Evolutionary conservation across 108 stramenopile species (phyloP).

Genomic region (Nitzschia inconspicua): DNA sequence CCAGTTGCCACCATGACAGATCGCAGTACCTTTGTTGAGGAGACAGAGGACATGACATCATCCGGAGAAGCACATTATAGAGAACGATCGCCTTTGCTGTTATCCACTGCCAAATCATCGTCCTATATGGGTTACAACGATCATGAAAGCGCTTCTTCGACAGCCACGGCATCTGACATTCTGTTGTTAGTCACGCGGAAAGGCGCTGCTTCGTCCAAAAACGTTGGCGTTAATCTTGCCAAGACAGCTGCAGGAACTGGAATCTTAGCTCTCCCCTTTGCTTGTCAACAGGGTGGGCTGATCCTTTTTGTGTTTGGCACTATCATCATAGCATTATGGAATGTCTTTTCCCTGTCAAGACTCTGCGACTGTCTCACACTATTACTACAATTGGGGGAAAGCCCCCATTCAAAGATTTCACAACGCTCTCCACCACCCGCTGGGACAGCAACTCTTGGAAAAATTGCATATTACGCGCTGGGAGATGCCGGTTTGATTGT

Average conservation of each 20-base stretch:
- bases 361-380: constrained; percentile 41
- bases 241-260: constrained; percentile 53
- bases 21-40: too few species aligned
- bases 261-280: constrained; percentile 70
- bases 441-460: constrained; percentile 51
- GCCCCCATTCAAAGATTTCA: neutral
- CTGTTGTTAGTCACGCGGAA: too few species aligned
- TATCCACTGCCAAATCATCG: too few species aligned
- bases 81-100: too few species aligned
- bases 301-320: constrained; percentile 54
- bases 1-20: too few species aligned
- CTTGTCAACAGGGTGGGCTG: constrained; percentile 67
- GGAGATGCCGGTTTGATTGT: constrained; percentile 50
- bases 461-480: constrained; percentile 67
- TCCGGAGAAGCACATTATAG: too few species aligned
- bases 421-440: constrained; percentile 32
- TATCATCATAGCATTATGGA: constrained; percentile 59
- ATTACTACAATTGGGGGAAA: neutral
- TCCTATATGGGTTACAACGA: too few species aligned
- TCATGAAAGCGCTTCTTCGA: too few species aligned
- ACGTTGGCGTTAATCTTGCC: constrained; percentile 6
- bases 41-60: too few species aligned
- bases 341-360: constrained; percentile 56
- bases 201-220: neutral
- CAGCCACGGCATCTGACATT: too few species aligned